Conservation (phyloP, 306 rosid species). For the Dalbergia cultrata region DNA sequence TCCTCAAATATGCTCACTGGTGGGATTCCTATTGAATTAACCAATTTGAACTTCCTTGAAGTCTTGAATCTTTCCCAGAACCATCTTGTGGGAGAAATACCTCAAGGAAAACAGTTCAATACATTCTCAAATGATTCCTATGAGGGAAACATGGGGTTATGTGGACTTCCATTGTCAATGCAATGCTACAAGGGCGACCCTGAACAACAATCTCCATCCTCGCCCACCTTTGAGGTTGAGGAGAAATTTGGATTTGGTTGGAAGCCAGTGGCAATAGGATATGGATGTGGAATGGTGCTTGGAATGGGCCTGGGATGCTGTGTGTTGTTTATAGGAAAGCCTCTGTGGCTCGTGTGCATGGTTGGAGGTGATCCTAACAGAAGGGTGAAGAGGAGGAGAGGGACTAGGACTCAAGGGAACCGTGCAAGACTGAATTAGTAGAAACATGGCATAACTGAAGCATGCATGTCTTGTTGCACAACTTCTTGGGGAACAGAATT, state of each 20-base stretch:
- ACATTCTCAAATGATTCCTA: conserved; percentile 45
- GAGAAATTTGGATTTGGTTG: conserved; percentile 28
- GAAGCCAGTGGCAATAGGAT: conserved; percentile 41
- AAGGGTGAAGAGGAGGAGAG: conserved; percentile 2
- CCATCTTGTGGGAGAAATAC: conserved; percentile 39
- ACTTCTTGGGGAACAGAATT: too few species aligned
- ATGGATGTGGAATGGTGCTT: conserved; percentile 44
- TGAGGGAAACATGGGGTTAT: conserved; percentile 29
- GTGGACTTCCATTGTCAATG: conserved; percentile 42
- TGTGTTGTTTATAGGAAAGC: conserved; percentile 2
- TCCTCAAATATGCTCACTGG: conserved; percentile 39
- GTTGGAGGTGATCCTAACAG: background rate
- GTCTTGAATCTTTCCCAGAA: conserved; percentile 42
- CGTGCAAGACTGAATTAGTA: background rate
- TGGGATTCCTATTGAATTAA: conserved; percentile 35
- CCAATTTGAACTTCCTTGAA: conserved; percentile 27
- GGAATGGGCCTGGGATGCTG: conserved; percentile 34
- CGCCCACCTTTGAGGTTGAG: background rate
- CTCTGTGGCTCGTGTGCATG: background rate
- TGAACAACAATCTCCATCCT: background rate
- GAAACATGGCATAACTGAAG: background rate
- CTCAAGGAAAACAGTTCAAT: conserved; percentile 46
- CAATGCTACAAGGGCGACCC: background rate
- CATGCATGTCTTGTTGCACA: background rate
- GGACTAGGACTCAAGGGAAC: background rate